Conservation (phyloP, 192 early-diverging fungal genomes). For the Geosiphon pyriformis region DNA sequence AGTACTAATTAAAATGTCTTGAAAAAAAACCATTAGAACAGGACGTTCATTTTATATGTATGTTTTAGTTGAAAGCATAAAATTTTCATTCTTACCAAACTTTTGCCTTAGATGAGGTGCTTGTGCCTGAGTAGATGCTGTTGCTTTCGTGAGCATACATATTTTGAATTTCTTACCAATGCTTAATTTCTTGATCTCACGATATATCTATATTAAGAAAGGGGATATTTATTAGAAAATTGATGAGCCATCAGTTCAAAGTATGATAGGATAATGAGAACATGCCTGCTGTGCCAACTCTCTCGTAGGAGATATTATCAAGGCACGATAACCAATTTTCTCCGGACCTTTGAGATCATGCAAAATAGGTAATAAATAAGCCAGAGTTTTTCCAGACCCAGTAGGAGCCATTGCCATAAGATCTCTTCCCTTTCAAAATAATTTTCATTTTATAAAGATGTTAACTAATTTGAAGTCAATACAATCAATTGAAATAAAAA, state of each 20-base stretch:
- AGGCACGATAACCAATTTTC: slow-evolving; percentile 79
- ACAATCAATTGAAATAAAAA: slow-evolving; percentile 2
- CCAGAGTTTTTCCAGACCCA: slow-evolving; percentile 96
- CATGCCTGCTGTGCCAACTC: slow-evolving; percentile 81
- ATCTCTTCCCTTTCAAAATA: slow-evolving; percentile 64
- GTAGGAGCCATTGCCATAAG: slow-evolving; percentile 96
- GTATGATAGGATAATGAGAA: background rate
- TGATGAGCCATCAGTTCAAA: no score
- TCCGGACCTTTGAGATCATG: slow-evolving; percentile 75
- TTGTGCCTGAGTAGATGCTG: slow-evolving; percentile 60
- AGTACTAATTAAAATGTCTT: slow-evolving; percentile 90
- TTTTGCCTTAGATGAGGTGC: slow-evolving; percentile 61
- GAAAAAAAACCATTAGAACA: background rate
- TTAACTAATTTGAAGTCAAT: background rate
- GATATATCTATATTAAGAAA: slow-evolving; percentile 63
- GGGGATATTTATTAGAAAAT: background rate
- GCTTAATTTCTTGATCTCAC: slow-evolving; percentile 71
- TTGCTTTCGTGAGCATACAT: slow-evolving; percentile 81
- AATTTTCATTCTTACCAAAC: slow-evolving; percentile 37
- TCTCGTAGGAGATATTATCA: slow-evolving; percentile 90
- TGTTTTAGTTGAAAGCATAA: no score
- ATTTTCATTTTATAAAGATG: no score
- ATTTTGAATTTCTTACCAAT: slow-evolving; percentile 73
- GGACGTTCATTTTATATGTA: no score
- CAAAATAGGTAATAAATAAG: slow-evolving; percentile 87